phyloP scores from a whole-genome alignment of 768 basidiomycete species.

The Boletus eberwhitei region DNA sequence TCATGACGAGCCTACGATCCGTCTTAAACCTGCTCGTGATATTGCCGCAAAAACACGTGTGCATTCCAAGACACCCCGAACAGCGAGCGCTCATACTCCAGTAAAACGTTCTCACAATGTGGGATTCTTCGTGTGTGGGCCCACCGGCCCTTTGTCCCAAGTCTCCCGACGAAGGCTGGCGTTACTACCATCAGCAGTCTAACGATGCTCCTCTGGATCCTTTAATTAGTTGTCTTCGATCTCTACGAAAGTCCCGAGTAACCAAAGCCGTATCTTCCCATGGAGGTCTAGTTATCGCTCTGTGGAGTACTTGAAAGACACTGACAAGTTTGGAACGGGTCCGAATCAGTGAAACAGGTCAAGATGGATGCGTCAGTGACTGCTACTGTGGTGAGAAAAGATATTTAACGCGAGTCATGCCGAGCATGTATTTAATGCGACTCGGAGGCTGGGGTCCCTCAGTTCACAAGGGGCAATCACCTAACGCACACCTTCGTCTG shows the following conservation, averaged over 20 bases:
- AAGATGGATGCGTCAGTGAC: constrained; percentile 34
- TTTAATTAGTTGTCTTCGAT: constrained; percentile 65
- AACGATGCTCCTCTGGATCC: constrained; percentile 57
- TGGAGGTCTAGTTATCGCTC: constrained; percentile 47
- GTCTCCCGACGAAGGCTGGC: constrained; percentile 66
- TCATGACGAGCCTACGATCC: background rate
- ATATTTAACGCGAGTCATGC: constrained; percentile 42
- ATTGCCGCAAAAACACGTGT: background rate
- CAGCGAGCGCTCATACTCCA: background rate
- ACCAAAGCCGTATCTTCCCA: constrained; percentile 59
- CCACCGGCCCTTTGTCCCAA: constrained; percentile 24
- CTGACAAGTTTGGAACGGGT: constrained; percentile 11
- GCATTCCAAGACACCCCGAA: background rate
- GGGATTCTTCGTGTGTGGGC: constrained; percentile 24
- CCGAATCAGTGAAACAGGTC: constrained; percentile 9
- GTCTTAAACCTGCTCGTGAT: background rate
- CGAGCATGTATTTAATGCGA: constrained; percentile 47
- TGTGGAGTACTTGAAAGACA: constrained; percentile 15
- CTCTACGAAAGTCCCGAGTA: constrained; percentile 71
- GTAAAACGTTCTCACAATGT: background rate
- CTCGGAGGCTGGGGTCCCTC: constrained; percentile 48
- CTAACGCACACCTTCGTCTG: too few relatives aligned
- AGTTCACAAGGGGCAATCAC: too few relatives aligned
- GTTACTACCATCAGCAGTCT: constrained; percentile 70
- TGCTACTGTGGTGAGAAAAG: constrained; percentile 40